phyloP scores from a whole-genome alignment of 169 alveolate species.

The Babesia ovata region DNA sequence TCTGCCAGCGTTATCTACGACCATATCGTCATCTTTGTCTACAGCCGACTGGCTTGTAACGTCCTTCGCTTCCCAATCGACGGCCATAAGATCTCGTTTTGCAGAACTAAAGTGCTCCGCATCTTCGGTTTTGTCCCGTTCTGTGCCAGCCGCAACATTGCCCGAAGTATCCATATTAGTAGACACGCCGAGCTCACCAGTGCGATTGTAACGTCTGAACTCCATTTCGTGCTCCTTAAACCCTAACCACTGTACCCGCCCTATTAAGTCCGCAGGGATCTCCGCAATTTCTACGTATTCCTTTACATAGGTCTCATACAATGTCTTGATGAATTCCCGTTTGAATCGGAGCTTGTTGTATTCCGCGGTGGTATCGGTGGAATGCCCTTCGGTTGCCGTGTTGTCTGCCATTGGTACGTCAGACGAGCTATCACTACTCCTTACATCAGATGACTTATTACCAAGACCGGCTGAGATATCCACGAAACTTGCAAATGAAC shows the following conservation, averaged over 20 bases:
- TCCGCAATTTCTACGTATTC: slow-evolving; percentile 44
- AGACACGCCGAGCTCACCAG: background rate
- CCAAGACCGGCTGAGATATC: background rate
- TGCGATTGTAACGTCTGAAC: slow-evolving; percentile 20
- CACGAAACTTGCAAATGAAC: slow-evolving; percentile 6
- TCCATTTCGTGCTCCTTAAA: slow-evolving; percentile 22
- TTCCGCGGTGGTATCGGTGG: background rate
- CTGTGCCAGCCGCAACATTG: background rate
- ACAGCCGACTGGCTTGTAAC: background rate
- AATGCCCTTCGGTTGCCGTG: background rate
- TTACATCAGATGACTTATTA: background rate
- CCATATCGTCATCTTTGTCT: background rate
- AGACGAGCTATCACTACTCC: background rate
- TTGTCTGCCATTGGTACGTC: background rate
- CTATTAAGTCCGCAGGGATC: slow-evolving; percentile 22
- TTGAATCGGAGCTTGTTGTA: slow-evolving; percentile 10
- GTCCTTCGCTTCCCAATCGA: background rate
- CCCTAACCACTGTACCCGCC: slow-evolving; percentile 34
- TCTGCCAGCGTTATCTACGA: background rate
- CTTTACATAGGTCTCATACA: slow-evolving; percentile 28
- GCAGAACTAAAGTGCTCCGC: background rate
- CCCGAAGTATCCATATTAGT: background rate
- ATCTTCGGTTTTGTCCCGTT: background rate
- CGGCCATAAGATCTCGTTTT: background rate
- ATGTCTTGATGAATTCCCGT: slow-evolving; percentile 29